Evolutionary conservation across 495 filamentous ascomycete species (phyloP), one percentile per base, ranked within the genome.

Genomic region (Sabuloglossum arenarium): DNA sequence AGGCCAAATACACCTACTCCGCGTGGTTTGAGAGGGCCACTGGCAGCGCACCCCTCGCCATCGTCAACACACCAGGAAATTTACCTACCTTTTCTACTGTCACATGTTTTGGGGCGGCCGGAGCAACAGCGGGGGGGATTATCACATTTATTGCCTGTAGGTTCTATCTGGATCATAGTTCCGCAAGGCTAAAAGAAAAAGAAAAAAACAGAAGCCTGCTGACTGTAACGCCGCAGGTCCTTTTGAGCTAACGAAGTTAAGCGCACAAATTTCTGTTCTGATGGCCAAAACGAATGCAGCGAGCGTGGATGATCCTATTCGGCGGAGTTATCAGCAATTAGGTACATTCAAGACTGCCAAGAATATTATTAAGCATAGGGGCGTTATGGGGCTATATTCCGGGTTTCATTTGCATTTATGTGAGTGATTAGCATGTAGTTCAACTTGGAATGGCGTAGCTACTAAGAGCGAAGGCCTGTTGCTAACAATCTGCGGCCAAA

Each of bases 171-270:
- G 5, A 12, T 50, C 5, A 56, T 34, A 16, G 16, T 12, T 14
- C 46, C 6, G 5, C 34, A 28, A 42, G 27, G 21, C 14, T 59
- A 6, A 46, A n/a, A n/a, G n/a, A n/a, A n/a, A n/a, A n/a, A n/a
- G n/a, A n/a, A n/a, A n/a, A n/a, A n/a, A n/a, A n/a, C n/a, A n/a
- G n/a, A n/a, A n/a, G n/a, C n/a, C n/a, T n/a, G n/a, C 14, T 54
- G 51, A 59, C 16, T 28, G 4, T 24, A 27, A 56, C 53, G 16
- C 9, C 5, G 30, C 59, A 93, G 86, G 86, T 64, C 89, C 89
- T 27, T 94, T 96, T 65, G 89, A 96, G 69, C 73, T 96, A 59
- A 91, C 89, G 28, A 96, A 96, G 69, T 75, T 94, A 54, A 90
- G 85, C 56, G 86, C 88, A 14, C 89, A 96, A 66, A 73, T 91